Conservation (phyloP, 495 filamentous ascomycete species). For the Penicillium manginii region DNA sequence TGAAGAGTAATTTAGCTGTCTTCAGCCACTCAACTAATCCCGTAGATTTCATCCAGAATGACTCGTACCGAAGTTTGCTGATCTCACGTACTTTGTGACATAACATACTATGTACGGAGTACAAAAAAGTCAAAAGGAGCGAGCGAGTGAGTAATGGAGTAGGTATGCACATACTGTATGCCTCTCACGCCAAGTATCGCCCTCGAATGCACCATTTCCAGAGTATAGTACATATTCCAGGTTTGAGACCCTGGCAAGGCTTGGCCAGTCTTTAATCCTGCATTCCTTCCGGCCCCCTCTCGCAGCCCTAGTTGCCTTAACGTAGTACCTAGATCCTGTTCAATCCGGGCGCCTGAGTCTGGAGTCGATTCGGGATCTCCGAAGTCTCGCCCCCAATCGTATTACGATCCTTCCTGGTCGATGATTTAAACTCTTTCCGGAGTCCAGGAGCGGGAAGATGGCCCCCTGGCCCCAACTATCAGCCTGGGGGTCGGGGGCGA, state of each 20-base stretch:
- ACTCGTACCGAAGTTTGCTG: background rate
- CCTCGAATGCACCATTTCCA: too few relatives aligned
- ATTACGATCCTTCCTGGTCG: background rate
- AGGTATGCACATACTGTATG: too few relatives aligned
- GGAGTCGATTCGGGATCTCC: background rate
- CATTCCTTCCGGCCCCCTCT: background rate
- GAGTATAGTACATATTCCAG: too few relatives aligned
- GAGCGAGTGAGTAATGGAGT: too few relatives aligned
- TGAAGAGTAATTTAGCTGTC: background rate
- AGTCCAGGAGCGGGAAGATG: background rate
- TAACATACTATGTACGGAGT: background rate
- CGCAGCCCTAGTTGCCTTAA: constrained; percentile 1
- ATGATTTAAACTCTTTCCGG: background rate
- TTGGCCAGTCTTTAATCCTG: constrained; percentile 1
- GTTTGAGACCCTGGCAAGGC: background rate
- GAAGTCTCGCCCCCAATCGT: background rate
- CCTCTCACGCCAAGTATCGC: too few relatives aligned
- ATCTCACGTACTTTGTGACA: background rate
- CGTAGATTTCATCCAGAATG: background rate
- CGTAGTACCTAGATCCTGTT: background rate
- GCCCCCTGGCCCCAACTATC: background rate
- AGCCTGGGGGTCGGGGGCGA: background rate
- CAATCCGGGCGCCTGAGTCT: background rate
- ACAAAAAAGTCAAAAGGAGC: too few relatives aligned
- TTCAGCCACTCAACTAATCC: constrained; percentile 1